Base-by-base conservation (phyloP, 2,329 filamentous ascomycete genomes). In the Lecanosticta acicola region DNA sequence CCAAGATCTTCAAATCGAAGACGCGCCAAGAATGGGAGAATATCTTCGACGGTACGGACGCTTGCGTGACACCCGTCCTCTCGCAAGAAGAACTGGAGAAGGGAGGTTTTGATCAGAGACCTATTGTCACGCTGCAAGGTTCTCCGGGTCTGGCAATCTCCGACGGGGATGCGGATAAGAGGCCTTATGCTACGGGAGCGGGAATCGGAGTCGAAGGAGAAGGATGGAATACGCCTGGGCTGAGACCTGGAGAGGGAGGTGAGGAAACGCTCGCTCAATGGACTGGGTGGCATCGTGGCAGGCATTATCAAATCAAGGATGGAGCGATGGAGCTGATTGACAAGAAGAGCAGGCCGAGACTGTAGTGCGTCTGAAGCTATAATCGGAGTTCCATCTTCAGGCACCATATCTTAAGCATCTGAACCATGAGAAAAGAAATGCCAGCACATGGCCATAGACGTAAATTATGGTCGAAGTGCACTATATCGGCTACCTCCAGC, bases 1-100 rank as follows among this genome's bases (percentile, higher is more conserved):
- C 75, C 2, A 63, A 62, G 3, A 72, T 71, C 0, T 96, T 97
- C 66, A 79, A 75, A 63, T 66, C 71, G 36, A 87, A 81, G 69
- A 84, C 84, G 3, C 76, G 90, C 26, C 62, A 67, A 0, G 84
- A 94, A 64, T 97, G 91, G 91, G 91, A 95, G 67, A 63, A 50
- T 3, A 71, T 94, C 4, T 97, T 96, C 63, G 87, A 94, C 63
- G 87, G 85, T 9, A 93, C 86, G 0, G 91, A 97, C 68, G 91
- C 91, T 1, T 97, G 91, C 66, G 88, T 85, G 53, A 88, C 87
- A n/a, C 91, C 91, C 0, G 86, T 97, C 1, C 71, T 95, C 34
- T 82, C 81, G 26, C 86, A 88, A 54, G 60, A 57, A 0, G 89
- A 95, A 68, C 71, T 95, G 35, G 79, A 87, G 59, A 54, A 64